Conservation (phyloP, 768 basidiomycete genomes). For the Mycena albidolilacea region DNA sequence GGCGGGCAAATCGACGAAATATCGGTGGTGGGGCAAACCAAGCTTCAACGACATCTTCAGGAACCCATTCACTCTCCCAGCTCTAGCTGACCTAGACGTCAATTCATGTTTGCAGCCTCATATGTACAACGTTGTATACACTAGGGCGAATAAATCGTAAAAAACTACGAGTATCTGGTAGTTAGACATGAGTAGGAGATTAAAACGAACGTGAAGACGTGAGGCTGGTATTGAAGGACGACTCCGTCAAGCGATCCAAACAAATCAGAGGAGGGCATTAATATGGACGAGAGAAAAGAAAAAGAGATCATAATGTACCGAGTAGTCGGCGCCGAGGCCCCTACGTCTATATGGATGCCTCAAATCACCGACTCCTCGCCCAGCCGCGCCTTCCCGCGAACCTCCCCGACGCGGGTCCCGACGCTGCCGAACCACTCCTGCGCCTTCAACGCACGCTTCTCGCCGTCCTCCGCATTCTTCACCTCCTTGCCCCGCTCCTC, state of each 20-base stretch:
- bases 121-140: constrained; percentile 27
- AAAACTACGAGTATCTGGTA: constrained; percentile 14
- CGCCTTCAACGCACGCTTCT: constrained; percentile 79
- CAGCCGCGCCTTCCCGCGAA: constrained; percentile 52
- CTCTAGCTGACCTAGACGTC: constrained; percentile 23
- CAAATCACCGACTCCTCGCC: constrained; percentile 35
- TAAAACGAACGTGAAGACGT: constrained; percentile 39
- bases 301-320: constrained; percentile 23
- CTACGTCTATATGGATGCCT: constrained; percentile 33
- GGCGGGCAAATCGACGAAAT: constrained; percentile 9
- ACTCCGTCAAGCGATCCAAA: constrained; percentile 29
- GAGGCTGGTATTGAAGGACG: constrained; percentile 30
- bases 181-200: constrained; percentile 28
- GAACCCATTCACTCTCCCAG: no score
- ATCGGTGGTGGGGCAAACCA: no score
- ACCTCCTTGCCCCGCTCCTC: constrained; percentile 88
- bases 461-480: constrained; percentile 79
- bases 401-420: constrained; percentile 59
- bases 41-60: no score
- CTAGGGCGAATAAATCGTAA: constrained; percentile 23
- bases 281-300: constrained; percentile 8
- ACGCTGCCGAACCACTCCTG: constrained; percentile 79
- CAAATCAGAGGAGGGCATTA: constrained; percentile 28
- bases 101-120: constrained; percentile 26
- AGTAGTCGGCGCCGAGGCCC: constrained; percentile 16